phyloP scores from a whole-genome alignment of 2,329 filamentous ascomycete species.

The Nemania bipapillata region DNA sequence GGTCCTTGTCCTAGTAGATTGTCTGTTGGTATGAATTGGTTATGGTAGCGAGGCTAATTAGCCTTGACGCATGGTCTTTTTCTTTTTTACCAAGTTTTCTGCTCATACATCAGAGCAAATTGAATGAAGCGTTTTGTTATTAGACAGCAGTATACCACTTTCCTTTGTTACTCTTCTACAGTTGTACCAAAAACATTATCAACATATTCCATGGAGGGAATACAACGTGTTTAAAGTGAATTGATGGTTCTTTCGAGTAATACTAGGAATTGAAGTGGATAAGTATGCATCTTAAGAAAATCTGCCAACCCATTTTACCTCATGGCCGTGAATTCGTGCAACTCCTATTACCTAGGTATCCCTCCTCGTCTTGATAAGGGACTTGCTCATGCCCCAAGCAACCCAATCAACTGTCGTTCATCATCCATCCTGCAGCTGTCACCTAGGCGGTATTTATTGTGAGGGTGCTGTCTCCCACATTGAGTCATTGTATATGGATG shows the following conservation, averaged over 20 bases:
- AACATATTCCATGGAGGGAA: not conserved
- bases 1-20: not conserved
- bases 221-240: not conserved
- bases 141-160: conserved; percentile 16
- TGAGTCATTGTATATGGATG: not conserved
- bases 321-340: not conserved
- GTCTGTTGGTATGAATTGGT: not conserved
- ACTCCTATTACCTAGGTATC: not conserved
- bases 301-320: not conserved
- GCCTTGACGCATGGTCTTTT: conserved; percentile 15
- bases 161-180: not conserved
- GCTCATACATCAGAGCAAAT: not conserved
- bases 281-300: not conserved
- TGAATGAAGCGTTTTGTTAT: conserved; percentile 5
- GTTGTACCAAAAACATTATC: not conserved
- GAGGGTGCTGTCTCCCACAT: conserved; percentile 6
- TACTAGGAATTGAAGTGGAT: not conserved
- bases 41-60: not conserved
- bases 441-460: not conserved
- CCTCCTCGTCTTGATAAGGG: not conserved
- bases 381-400: not conserved
- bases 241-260: not conserved
- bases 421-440: not conserved
- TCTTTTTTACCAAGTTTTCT: not conserved
- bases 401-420: not conserved